Evolutionary conservation across 768 basidiomycete species (phyloP), one percentile per base, ranked within the genome.

Genomic region (Termitomyces sp.): DNA sequence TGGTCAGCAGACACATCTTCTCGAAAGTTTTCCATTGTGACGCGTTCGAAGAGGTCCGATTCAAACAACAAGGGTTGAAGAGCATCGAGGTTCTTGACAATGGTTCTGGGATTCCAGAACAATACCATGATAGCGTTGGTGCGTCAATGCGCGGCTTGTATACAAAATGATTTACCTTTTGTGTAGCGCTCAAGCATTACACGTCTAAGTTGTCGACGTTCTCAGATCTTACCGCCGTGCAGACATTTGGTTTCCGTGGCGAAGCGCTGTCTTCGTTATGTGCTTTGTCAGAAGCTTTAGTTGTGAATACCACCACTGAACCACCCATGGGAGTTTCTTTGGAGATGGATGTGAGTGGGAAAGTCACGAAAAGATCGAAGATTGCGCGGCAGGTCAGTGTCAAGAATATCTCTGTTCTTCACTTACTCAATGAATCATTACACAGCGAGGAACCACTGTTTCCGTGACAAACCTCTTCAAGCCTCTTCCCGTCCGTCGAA

Each of bases 191-290:
- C 58, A 98, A 97, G 68, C 91, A 97, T 65, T 85, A 94, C 67
- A 99, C 96, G 0, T 98, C 96, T 6, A 99, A 99, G 70, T 76
- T 99, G 0, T 71, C 83, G 3, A 81, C 85, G 0, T 93, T 88
- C 66, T 72, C 81, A 4, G 91, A 94, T 67, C 81, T 98, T 3
- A 74, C 82, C 2, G 73, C 79, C 0, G 83, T 98, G 10, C 72
- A 74, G 6, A 93, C 94, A 0, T 97, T 98, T 69, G 96, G 96
- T 0, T 99, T 98, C 68, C 83, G 97, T 38, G 97, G 97, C 16
- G 97, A 99, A 73, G 97, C 97, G 0, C 77, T 99, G 0, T 93
- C 94, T 7, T 94, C 96, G 3, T 78, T 99, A 0, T 99, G 95
- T 66, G 92, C 92, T 1, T 72, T 97, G 0, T 82, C 85, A 51